Percentiles rank a stretch among this genome's conserved stretches.
phyloP scores from a whole-genome alignment of 2,329 filamentous ascomycete species.

The Zasmidium citrigriseum region DNA sequence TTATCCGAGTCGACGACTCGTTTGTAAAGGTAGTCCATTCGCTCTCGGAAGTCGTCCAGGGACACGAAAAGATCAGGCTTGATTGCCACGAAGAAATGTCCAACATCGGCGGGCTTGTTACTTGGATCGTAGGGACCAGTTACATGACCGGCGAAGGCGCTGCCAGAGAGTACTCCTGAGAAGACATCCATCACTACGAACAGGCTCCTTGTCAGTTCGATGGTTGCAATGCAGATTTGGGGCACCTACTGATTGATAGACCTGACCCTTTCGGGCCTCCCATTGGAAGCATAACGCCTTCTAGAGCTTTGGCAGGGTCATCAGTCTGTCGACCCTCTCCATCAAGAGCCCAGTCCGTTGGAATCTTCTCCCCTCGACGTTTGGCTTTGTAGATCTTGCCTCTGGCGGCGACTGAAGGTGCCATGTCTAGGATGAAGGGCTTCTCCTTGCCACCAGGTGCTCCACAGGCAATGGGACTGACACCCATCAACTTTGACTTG shows the following conservation, averaged over 20 bases:
- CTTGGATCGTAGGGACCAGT: slow-evolving; percentile 69
- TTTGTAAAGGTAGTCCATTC: slow-evolving; percentile 61
- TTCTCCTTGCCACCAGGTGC: slow-evolving; percentile 59
- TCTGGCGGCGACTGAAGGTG: slow-evolving; percentile 67
- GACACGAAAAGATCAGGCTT: slow-evolving; percentile 40
- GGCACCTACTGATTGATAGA: slow-evolving; percentile 61
- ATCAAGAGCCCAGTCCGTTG: slow-evolving; percentile 73
- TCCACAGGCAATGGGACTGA: slow-evolving; percentile 74
- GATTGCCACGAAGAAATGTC: slow-evolving; percentile 39
- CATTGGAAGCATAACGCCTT: slow-evolving; percentile 83
- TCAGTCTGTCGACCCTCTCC: slow-evolving; percentile 54
- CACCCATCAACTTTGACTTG: slow-evolving; percentile 68
- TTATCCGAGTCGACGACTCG: slow-evolving; percentile 55
- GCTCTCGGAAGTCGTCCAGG: slow-evolving; percentile 34
- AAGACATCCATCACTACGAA: slow-evolving; percentile 72
- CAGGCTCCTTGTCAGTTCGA: neutral
- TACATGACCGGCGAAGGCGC: slow-evolving; percentile 76
- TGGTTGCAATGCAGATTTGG: neutral
- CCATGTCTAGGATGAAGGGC: slow-evolving; percentile 77
- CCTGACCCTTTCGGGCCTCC: slow-evolving; percentile 80
- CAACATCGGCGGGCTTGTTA: slow-evolving; percentile 45
- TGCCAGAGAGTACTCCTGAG: slow-evolving; percentile 74
- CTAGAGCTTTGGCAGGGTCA: slow-evolving; percentile 69
- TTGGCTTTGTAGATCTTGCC: slow-evolving; percentile 73
- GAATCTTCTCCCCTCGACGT: slow-evolving; percentile 68